phyloP scores from a whole-genome alignment of 768 basidiomycete genomes.

The Sutorius australiensis region DNA sequence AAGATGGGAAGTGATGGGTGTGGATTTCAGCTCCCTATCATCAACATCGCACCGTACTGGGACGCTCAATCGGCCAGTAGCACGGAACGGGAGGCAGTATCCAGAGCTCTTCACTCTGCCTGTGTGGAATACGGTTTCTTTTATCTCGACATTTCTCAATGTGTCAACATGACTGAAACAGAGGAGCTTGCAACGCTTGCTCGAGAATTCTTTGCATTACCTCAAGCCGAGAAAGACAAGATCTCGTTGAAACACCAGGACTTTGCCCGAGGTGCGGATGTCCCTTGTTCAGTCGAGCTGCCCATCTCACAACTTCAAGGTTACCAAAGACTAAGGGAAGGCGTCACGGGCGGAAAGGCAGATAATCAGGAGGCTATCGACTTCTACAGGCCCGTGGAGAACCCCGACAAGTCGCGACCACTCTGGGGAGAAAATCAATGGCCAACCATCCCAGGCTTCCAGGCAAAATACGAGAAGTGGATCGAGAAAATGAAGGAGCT shows the following conservation, averaged over 20 bases:
- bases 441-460: conserved; percentile 60
- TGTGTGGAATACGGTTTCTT: conserved; percentile 86
- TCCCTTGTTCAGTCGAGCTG: not conserved
- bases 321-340: conserved; percentile 76
- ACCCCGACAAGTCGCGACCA: conserved; percentile 64
- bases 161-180: conserved; percentile 52
- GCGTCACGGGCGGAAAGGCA: conserved; percentile 79
- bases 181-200: conserved; percentile 64
- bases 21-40: conserved; percentile 54
- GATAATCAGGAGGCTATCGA: conserved; percentile 87
- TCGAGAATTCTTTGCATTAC: conserved; percentile 66
- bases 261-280: conserved; percentile 61
- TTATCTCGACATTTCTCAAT: conserved; percentile 71
- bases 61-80: conserved; percentile 29
- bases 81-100: conserved; percentile 40
- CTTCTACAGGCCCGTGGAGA: conserved; percentile 69
- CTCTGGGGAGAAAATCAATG: conserved; percentile 89
- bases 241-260: conserved; percentile 69
- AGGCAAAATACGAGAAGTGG: conserved; percentile 67
- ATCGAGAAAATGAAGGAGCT: conserved; percentile 80
- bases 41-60: conserved; percentile 67
- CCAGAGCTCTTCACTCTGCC: conserved; percentile 63
- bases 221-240: conserved; percentile 75
- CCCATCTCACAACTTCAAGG: conserved; percentile 41
- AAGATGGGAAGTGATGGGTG: conserved; percentile 11